Evolutionary conservation across 2,329 filamentous ascomycete species (phyloP), one percentile per base, ranked within the genome.

Genomic region (Epichloe sylvatica): DNA sequence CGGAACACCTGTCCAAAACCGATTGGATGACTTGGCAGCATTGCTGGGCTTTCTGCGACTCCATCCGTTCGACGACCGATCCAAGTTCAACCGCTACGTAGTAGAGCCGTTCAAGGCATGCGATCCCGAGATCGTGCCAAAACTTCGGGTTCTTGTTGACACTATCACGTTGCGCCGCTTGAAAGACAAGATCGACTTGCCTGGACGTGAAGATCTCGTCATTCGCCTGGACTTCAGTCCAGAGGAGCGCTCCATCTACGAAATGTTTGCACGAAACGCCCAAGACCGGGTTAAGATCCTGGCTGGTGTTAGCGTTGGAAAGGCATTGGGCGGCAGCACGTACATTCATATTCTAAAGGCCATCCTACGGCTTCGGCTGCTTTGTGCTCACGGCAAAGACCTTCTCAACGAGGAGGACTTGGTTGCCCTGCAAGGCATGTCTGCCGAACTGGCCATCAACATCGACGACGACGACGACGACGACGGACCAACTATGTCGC

Each of bases 301-400:
- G 67, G 80, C 62, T 69, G 81, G 58, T 25, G 59, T 63, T 15
- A 73, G 70, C 44, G 69, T 76, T 56, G 78, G 78, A 47, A 83
- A 80, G 54, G 78, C 79, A 53, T 73, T 92, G 46, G 85, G 84
- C 39, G 91, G 90, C 40, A 87, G 84, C 56, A 84, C 86, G n/a
- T 96, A 95, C 61, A 90, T 92, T 44, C 87, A 95, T 58, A 92
- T 98, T 44, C 69, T 98, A 53, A 90, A 92, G 55, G 86, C 88
- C 4, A 95, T 98, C 60, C 76, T 94, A 56, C 84, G 91, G 33
- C 77, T 98, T 17, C 86, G 92, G 9, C 75, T 94, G 39, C 84
- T 97, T 47, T 96, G 90, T 61, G 92, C 90, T 1, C 91, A 96
- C 62, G 92, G 92, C n/a, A 85, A 84, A 55, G 91, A 97, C 52